Percentiles rank a stretch among this genome's conserved stretches.
Conservation (phyloP, 2,329 filamentous ascomycete genomes). For the Incumbomyces delicatus region DNA sequence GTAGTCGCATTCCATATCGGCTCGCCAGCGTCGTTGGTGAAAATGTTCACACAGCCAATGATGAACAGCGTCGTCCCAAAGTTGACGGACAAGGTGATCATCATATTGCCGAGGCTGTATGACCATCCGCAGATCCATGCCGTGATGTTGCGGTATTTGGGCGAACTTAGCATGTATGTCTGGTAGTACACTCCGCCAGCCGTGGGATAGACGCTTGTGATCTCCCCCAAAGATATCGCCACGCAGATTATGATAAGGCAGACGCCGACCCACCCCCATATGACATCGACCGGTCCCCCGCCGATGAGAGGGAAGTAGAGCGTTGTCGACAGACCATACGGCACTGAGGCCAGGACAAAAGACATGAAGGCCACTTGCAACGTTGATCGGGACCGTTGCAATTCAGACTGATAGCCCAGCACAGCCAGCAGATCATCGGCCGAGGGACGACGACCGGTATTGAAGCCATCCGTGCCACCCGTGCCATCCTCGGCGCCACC, state of each 20-base stretch:
- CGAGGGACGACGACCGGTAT: neutral
- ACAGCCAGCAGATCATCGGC: slow-evolving; percentile 14
- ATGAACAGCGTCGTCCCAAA: slow-evolving; percentile 56
- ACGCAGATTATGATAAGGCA: slow-evolving; percentile 63
- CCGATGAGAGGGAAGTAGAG: slow-evolving; percentile 57
- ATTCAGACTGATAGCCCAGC: slow-evolving; percentile 16
- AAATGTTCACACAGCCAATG: slow-evolving; percentile 47
- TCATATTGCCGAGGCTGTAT: slow-evolving; percentile 70
- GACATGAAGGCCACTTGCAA: slow-evolving; percentile 20
- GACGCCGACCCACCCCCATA: slow-evolving; percentile 63
- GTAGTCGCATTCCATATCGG: slow-evolving; percentile 35
- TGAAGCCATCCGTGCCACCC: neutral
- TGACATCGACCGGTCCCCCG: slow-evolving; percentile 58
- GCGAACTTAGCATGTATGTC: slow-evolving; percentile 61
- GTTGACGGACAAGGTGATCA: slow-evolving; percentile 73
- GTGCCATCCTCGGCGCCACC: neutral
- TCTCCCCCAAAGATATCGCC: slow-evolving; percentile 60
- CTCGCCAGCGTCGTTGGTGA: slow-evolving; percentile 37
- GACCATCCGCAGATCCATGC: slow-evolving; percentile 68
- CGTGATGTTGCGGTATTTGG: slow-evolving; percentile 50
- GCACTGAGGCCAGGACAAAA: slow-evolving; percentile 65
- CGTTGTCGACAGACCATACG: slow-evolving; percentile 63
- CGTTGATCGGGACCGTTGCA: slow-evolving; percentile 13
- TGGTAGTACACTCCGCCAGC: slow-evolving; percentile 71
- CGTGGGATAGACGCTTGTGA: slow-evolving; percentile 67